Conservation (phyloP, 2,329 filamentous ascomycete species). For the Fusarium hainanense region DNA sequence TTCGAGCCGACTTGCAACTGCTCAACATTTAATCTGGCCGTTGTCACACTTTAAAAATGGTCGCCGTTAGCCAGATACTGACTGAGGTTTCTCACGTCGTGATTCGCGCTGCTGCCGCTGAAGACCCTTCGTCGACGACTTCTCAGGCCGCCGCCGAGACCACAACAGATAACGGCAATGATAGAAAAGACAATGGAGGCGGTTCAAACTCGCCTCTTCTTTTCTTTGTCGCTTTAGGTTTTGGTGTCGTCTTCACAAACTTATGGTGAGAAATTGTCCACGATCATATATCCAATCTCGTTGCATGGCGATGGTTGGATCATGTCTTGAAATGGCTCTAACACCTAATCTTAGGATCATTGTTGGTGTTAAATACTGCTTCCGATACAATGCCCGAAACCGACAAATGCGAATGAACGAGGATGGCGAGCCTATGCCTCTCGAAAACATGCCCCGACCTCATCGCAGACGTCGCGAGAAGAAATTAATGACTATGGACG, state of each 20-base stretch:
- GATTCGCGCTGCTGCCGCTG: constrained; percentile 36
- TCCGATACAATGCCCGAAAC: constrained; percentile 95
- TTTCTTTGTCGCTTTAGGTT: constrained; percentile 95
- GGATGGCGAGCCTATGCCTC: constrained; percentile 87
- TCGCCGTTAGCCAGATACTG: constrained; percentile 42
- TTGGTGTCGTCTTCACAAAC: constrained; percentile 98
- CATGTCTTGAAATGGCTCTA: constrained; percentile 20
- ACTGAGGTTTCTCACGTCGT: constrained; percentile 44
- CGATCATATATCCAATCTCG: constrained; percentile 10
- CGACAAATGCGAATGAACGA: constrained; percentile 80
- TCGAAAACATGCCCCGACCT: constrained; percentile 85
- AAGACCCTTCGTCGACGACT: constrained; percentile 37
- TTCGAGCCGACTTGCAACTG: constrained; percentile 38
- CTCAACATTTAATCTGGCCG: constrained; percentile 33
- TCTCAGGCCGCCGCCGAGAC: constrained; percentile 35
- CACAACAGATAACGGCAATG: constrained; percentile 6
- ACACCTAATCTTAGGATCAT: constrained; percentile 80
- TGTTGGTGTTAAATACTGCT: constrained; percentile 99
- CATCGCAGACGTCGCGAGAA: constrained; percentile 92
- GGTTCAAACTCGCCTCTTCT: constrained; percentile 58
- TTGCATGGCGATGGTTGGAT: constrained; percentile 70
- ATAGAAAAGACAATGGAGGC: constrained; percentile 39
- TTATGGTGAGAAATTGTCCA: constrained; percentile 76
- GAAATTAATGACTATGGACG: constrained; percentile 99
- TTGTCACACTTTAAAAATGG: constrained; percentile 39